Conservation (phyloP, 495 filamentous ascomycete species). For the Platismatia glauca region DNA sequence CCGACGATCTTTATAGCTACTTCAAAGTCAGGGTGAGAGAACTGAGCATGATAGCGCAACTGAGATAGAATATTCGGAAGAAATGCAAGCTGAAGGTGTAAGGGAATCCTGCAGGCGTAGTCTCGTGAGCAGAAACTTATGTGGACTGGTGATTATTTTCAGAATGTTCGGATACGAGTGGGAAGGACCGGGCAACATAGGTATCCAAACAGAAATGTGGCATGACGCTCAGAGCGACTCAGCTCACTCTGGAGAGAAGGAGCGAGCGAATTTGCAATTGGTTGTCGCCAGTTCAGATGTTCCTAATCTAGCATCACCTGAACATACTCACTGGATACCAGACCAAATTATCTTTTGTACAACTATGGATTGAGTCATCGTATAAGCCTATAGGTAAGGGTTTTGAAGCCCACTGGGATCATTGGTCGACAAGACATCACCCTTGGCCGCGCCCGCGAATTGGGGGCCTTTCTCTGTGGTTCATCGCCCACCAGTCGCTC, state of each 20-base stretch:
- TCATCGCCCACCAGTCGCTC: background rate
- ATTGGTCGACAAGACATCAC: background rate
- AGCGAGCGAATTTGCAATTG: background rate
- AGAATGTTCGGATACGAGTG: background rate
- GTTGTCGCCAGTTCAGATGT: background rate
- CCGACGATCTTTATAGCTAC: background rate
- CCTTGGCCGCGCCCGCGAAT: background rate
- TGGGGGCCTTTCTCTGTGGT: background rate
- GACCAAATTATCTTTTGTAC: background rate
- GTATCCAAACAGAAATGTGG: background rate
- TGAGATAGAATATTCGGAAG: background rate
- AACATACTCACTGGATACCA: background rate
- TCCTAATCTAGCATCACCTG: background rate
- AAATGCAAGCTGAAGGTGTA: background rate
- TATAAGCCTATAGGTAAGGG: constrained; percentile 2
- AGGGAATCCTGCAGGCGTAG: background rate
- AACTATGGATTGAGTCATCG: background rate
- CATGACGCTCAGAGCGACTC: background rate
- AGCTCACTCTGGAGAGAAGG: background rate
- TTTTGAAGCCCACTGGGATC: background rate
- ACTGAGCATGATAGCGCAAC: background rate
- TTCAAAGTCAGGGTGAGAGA: background rate
- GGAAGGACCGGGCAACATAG: background rate
- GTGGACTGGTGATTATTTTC: background rate
- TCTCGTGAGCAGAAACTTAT: background rate